Base-by-base conservation (phyloP, 2,329 filamentous ascomycete species). In the Fusarium sp. region DNA sequence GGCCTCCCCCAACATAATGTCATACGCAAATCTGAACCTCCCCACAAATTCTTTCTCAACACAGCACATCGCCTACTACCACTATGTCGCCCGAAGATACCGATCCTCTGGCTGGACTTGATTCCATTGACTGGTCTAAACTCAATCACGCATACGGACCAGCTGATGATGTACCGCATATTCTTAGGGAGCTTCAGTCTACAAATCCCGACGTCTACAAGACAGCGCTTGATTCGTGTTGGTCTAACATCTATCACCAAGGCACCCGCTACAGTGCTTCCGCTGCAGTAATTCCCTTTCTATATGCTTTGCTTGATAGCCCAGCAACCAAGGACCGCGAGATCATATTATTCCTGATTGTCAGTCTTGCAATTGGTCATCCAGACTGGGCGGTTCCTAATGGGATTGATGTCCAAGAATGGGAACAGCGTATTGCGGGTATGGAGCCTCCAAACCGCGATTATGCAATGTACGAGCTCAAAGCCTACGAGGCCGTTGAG, bases 41-140 rank as follows among this genome's bases (percentile, higher is more conserved):
- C 4, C 12, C 21, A 3, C 29, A 3, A 49, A 14, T 4, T 3
- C 19, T 10, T n/a, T 7, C 21, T 33, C 5, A 4, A 1, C 16
- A 14, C 29, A 14, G 11, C 29, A 33, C 3, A 48, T 4, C 15
- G 5, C 0, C 10, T 0, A 23, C 21, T 9, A 2, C 21, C n/a
- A 14, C n/a, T 14, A 49, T 49, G 33, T 3, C 33, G 3, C 2
- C 4, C 9, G 5, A 35, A 12, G 9, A 11, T 0, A 2, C 10
- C 1, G 38, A 42, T 8, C 29, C 39, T 21, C n/a, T 46, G 5
- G 23, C 54, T 1, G 19, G 54, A 10, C 14, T 57, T 14, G 54
- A 46, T 7, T 46, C 39, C 14, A 7, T 57, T 10, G n/a, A 57
- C 39, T 57, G 54, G 54, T 19, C 39, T 0, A 12, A 35, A 0